Evolutionary conservation across 1,284 basidiomycete genomes (phyloP).

Genomic region (Phellopilus nigrolimitatus): DNA sequence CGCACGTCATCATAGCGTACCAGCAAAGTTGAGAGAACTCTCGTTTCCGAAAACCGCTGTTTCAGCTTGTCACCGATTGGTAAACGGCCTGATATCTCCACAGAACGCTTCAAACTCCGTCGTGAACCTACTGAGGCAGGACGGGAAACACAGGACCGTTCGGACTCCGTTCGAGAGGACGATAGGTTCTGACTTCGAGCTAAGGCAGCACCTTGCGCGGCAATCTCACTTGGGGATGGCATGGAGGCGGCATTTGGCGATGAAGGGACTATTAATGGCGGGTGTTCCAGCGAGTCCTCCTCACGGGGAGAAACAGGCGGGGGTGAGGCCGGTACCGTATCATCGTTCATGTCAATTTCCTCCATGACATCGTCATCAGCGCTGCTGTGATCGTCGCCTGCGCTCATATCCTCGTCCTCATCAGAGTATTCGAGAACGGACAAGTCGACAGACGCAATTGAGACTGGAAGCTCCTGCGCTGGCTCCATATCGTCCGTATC

Average conservation of each 20-base stretch:
- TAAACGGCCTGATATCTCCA: conserved; percentile 26
- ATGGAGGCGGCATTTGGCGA: conserved; percentile 13
- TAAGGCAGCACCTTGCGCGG: conserved; percentile 25
- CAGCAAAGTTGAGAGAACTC: conserved; percentile 69
- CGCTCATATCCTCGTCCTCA: conserved; percentile 74
- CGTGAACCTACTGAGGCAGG: conserved; percentile 38
- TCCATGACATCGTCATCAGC: conserved; percentile 74
- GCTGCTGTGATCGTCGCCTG: conserved; percentile 59
- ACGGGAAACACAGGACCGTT: conserved; percentile 23
- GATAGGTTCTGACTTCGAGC: conserved; percentile 21
- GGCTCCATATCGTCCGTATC: conserved; percentile 59
- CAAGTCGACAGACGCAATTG: conserved; percentile 49
- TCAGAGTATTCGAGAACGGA: conserved; percentile 62
- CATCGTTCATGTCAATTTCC: conserved; percentile 69
- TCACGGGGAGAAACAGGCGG: conserved; percentile 26
- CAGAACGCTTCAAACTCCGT: conserved; percentile 31
- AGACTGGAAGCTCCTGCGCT: conserved; percentile 70
- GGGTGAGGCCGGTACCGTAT: conserved; percentile 33
- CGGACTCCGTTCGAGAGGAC: conserved; percentile 14
- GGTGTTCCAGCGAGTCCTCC: conserved; percentile 27
- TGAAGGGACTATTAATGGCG: conserved; percentile 24
- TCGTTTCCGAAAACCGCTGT: conserved; percentile 64
- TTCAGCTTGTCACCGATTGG: conserved; percentile 78
- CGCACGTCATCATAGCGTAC: conserved; percentile 39
- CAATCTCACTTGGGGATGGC: conserved; percentile 24